These are phyloP conservation scores for Leccinum variabile DNA, from an alignment of 1,284 basidiomycete species.

Conservation along the genomic window DNA sequence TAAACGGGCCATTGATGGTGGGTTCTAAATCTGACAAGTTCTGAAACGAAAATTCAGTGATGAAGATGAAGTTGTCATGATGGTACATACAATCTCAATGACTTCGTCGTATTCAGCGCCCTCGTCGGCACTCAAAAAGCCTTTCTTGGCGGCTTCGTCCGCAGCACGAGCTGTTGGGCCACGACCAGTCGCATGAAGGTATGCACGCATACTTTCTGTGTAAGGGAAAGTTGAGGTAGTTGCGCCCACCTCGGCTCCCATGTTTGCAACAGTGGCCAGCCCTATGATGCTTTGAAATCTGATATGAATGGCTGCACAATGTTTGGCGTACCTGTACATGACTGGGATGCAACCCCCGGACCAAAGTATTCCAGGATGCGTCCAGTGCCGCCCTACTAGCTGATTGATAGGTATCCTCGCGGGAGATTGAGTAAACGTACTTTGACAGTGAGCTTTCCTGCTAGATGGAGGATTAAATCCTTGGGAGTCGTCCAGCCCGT, in stretches of 20 bases:
- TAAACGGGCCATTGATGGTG: constrained; percentile 96
- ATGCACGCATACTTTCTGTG: constrained; percentile 85
- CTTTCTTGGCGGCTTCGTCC: constrained; percentile 76
- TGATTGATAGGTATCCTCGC: constrained; percentile 9
- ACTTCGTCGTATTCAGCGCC: constrained; percentile 96
- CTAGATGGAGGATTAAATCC: constrained; percentile 93
- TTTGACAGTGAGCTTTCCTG: constrained; percentile 92
- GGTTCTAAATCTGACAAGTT: constrained; percentile 93
- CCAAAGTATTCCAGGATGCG: constrained; percentile 98
- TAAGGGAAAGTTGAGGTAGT: constrained; percentile 99
- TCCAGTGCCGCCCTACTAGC: constrained; percentile 85
- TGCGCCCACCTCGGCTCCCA: constrained; percentile 99
- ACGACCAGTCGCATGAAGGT: constrained; percentile 89
- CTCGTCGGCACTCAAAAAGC: constrained; percentile 83
- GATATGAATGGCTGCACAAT: background rate
- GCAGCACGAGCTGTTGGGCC: constrained; percentile 87
- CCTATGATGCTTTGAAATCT: constrained; percentile 42
- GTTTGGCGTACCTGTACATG: constrained; percentile 78
- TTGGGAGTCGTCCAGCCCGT: constrained; percentile 95
- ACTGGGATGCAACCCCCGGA: constrained; percentile 87
- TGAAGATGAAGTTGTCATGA: background rate
- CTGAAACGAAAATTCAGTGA: constrained; percentile 38
- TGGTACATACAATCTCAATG: constrained; percentile 79
- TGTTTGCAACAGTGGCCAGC: constrained; percentile 93
- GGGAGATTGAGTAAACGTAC: constrained; percentile 44